Evolutionary conservation across 495 filamentous ascomycete genomes (phyloP), one percentile per base, ranked within the genome.

Genomic region (Penicillium lagena): DNA sequence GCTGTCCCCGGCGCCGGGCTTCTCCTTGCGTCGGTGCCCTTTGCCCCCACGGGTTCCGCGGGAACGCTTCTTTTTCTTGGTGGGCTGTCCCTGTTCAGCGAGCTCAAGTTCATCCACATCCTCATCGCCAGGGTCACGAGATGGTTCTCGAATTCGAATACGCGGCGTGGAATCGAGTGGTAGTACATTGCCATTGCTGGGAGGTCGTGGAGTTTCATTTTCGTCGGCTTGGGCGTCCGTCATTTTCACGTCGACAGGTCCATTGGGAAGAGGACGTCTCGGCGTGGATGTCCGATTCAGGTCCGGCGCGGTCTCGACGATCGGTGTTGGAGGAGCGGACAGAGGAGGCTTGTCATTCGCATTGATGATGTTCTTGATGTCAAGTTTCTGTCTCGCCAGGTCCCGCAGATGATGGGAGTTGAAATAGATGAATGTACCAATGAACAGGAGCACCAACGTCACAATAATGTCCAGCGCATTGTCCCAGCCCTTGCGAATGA

Each of bases 1-100:
- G 13, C 64, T 67, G 7, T 59, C 66, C 17, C 79, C 76, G 2
- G 50, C 50, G 27, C 59, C 68, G 1, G 65, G 63, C 50, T 76
- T 79, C 38, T 71, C 73, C 40, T 67, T 69, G 47, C 89, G 87
- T 45, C 79, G 79, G 50, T 88, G 84, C 45, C 81, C 80, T 37
- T 78, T 76, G 10, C 91, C 90, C 33, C 90, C 93, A 37, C 93
- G 79, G 32, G 81, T 79, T 11, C 93, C 93, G 49, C 93, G 79
- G 29, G 45, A 32, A 38, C 85, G 85, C 2, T 75, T 75, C 58
- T 89, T 93, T 67, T 89, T 93, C 68, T 90, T 90, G 29, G 22
- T 22, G 22, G 83, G 79, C 37, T 75, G 74, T 12, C 71, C 66
- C 37, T 72, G 63, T 7, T 68, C 66, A 13, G 22, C 22, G 22